Conservation (phyloP, 495 filamentous ascomycete species). For the Annulohypoxylon nitens region DNA sequence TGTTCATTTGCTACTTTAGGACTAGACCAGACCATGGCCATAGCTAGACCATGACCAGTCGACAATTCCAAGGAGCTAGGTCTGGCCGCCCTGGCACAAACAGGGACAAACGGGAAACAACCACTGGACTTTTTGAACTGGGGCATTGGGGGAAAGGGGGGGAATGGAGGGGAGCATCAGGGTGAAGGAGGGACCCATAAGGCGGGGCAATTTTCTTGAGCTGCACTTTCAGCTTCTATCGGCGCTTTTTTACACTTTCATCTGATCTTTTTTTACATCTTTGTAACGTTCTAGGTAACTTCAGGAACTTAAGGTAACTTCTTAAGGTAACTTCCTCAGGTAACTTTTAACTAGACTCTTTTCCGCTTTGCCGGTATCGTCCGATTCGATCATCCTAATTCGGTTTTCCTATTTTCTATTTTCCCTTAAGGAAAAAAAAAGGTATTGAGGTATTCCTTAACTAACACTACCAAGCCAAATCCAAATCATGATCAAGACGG, state of each 20-base stretch:
- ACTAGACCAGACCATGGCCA: slow-evolving; percentile 12
- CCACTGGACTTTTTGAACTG: slow-evolving; percentile 6
- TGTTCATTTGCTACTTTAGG: slow-evolving; percentile 42
- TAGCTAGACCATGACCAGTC: background rate
- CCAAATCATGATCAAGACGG: slow-evolving; percentile 41
- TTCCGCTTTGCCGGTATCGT: slow-evolving; percentile 40
- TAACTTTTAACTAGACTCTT: slow-evolving; percentile 15
- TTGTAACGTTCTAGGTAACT: slow-evolving; percentile 42
- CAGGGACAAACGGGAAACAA: slow-evolving; percentile 14
- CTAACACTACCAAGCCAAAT: background rate
- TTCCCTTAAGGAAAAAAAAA: no score
- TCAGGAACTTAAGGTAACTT: background rate
- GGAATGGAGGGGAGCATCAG: background rate
- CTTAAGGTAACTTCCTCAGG: background rate
- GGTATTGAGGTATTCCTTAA: background rate
- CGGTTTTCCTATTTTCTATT: no score
- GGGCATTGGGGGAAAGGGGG: background rate
- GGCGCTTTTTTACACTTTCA: slow-evolving; percentile 45
- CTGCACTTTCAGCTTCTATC: slow-evolving; percentile 48
- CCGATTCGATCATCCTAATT: slow-evolving; percentile 41
- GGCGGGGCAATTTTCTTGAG: slow-evolving; percentile 42
- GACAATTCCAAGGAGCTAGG: slow-evolving; percentile 31
- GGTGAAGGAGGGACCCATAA: slow-evolving; percentile 2
- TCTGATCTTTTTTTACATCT: slow-evolving; percentile 39
- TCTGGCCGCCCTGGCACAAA: slow-evolving; percentile 37